phyloP scores from a whole-genome alignment of 805 yeast species.

The Vanderwaltozyma verrucispora region DNA sequence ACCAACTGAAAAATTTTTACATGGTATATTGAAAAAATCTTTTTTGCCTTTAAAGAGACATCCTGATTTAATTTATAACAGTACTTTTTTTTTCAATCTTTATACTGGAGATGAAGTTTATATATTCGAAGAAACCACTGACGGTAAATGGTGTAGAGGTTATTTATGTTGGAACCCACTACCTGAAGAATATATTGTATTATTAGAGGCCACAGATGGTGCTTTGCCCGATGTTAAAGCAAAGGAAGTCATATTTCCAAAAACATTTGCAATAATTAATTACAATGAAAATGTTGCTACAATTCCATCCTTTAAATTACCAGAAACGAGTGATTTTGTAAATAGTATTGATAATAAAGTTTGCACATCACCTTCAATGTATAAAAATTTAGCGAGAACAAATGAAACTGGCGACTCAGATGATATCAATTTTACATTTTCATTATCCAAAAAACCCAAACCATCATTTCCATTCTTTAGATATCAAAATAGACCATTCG shows the following conservation, averaged over 20 bases:
- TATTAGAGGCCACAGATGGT: conserved; percentile 42
- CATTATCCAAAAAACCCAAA: conserved; percentile 22
- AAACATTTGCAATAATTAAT: conserved; percentile 39
- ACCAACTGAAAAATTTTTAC: conserved; percentile 37
- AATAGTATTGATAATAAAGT: conserved; percentile 5
- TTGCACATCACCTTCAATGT: conserved; percentile 24
- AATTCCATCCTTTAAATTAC: conserved; percentile 23
- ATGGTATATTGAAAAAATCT: conserved; percentile 35
- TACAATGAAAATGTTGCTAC: conserved; percentile 34
- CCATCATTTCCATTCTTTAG: conserved; percentile 50
- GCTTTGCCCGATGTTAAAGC: conserved; percentile 49
- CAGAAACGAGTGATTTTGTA: conserved; percentile 17
- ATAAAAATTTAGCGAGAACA: conserved; percentile 21
- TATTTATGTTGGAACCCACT: conserved; percentile 58
- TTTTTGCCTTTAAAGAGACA: conserved; percentile 37
- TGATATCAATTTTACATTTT: conserved; percentile 6
- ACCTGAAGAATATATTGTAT: conserved; percentile 59
- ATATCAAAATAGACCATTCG: conserved; percentile 34
- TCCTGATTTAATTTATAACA: conserved; percentile 26
- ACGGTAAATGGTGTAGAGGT: conserved; percentile 68
- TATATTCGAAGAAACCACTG: conserved; percentile 50
- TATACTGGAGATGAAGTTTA: conserved; percentile 73
- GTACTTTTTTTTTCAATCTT: conserved; percentile 38
- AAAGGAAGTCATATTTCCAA: conserved; percentile 51
- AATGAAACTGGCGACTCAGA: conserved; percentile 24